Conservation (phyloP, 2,329 filamentous ascomycete species). For the Alternaria brassicae region DNA sequence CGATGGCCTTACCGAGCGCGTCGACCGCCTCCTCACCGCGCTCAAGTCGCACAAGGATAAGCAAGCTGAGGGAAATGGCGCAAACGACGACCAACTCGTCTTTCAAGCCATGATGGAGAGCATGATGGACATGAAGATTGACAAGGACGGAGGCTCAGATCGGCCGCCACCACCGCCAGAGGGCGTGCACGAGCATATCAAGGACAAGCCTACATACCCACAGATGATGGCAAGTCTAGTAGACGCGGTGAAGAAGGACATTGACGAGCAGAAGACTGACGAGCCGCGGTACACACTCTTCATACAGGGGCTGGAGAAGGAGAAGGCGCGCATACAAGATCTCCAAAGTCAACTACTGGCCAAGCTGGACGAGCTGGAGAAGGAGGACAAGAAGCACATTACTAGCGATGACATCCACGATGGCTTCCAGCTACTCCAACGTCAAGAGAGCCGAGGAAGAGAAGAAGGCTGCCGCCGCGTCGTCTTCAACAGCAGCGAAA, state of each 20-base stretch:
- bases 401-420: constrained; percentile 89
- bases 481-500: constrained; percentile 32
- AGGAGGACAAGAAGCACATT: constrained; percentile 86
- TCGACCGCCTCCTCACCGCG: constrained; percentile 76
- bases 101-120: constrained; percentile 89
- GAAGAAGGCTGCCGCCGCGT: constrained; percentile 32
- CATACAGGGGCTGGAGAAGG: constrained; percentile 76
- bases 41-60: constrained; percentile 74
- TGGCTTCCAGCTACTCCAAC: constrained; percentile 85
- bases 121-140: constrained; percentile 63
- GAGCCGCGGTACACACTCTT: constrained; percentile 74
- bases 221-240: constrained; percentile 98
- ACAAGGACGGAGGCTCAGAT: constrained; percentile 50
- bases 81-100: constrained; percentile 75
- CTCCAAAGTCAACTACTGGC: constrained; percentile 76
- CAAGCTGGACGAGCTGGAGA: constrained; percentile 82
- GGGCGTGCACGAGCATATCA: constrained; percentile 77
- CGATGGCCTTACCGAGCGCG: constrained; percentile 84
- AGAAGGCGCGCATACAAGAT: constrained; percentile 77
- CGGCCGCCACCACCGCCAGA: constrained; percentile 78
- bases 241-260: constrained; percentile 87
- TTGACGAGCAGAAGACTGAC: constrained; percentile 75
- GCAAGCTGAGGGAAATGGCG: constrained; percentile 32
- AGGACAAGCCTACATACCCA: constrained; percentile 82
- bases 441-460: constrained; percentile 58